Base-by-base conservation (phyloP, 495 filamentous ascomycete species). In the Geopyxis carbonaria region DNA sequence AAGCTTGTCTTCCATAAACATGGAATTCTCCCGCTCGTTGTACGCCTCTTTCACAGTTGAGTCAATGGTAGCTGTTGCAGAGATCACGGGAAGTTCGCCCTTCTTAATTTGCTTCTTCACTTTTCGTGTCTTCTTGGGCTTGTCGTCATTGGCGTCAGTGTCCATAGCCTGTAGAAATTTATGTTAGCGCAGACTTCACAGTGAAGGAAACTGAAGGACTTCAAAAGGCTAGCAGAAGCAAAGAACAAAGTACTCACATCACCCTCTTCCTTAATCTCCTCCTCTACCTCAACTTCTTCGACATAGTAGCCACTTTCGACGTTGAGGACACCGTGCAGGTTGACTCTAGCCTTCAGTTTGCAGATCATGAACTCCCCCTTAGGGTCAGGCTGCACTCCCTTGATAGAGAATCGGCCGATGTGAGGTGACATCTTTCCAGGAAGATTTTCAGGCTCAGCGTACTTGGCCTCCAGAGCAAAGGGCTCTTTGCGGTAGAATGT, bases 91-190 rank as follows among this genome's bases (percentile, higher is more conserved):
- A 36, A 99, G 70, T 45, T 95, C 91, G 48, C 89, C 89, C 69
- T 93, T 95, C 59, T 91, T 83, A 42, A 94, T 78, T 64, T 95
- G 91, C 73, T 95, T 99, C 81, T 93, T 95, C 54, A 99, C 80
- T 65, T 94, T 95, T 47, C 86, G 75, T 38, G 74, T 93, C 79
- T 93, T 93, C 53, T 83, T 81, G 61, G 82, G 81, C 44, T 69
- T 69, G 43, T 73, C 74, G 51, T 65, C 67, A 45, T 73, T 69
- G 41, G 13, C n/a, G 15, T 87, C 80, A 40, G 84, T 91, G 27
- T 94, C 89, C 87, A 93, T 93, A 34, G 84, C 76, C 86, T 93
- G 22, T 36, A 36, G 7, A 18, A 36, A 10, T 6, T 10, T 36
- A 6, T 18, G 33, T 36, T 15, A 36, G 33, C 19, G 24, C 5